Evolutionary conservation across 164 flowering plant species (phyloP), one percentile per base, ranked within the genome.

Genomic region (Macadamia tetraphylla): DNA sequence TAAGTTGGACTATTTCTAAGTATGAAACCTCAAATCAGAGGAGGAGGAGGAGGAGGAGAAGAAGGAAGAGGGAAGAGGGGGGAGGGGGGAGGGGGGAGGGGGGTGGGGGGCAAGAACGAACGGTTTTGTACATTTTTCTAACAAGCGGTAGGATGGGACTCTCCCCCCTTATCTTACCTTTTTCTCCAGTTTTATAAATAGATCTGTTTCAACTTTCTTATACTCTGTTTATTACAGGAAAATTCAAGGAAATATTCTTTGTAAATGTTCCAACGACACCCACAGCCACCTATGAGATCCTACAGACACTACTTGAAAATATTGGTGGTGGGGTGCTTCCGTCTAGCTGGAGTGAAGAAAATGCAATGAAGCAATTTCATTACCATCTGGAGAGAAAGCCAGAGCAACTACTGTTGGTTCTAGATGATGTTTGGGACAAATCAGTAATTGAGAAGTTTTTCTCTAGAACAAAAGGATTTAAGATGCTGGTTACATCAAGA

Each of bases 401-500:
- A 12, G 66, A 40, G 12, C 74, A 79, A 4, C 58, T 65, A 32
- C 29, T 83, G 67, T 53, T 81, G 30, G 74, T 83, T 7, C 63
- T 83, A 51, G 87, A 83, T 73, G 84, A 83, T 75, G 79, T 80
- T 14, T 78, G 78, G 77, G n/a, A 67, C 0, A 79, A 71, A 9
- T 75, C 77, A 9, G 74, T 80, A 31, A 64, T 83, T 59, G 60
- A 70, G 55, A 63, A 77, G 53, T 17, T 80, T 44, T 42, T n/a
- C 62, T 60, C 72, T 49, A 30, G 51, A 53, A 53, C 40, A 5
- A 60, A 69, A 18, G 49, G 66, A 44, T 81, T 58, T 68, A 80
- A 78, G 71, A 31, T 83, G 23, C 63, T 85, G 74, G 84, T 85
- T 23, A 81, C 86, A 29, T 85, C 88, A 43, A 75, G 88, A 64